Evolutionary conservation across 2,329 filamentous ascomycete genomes (phyloP).

Genomic region (Microcyclospora pomicola): DNA sequence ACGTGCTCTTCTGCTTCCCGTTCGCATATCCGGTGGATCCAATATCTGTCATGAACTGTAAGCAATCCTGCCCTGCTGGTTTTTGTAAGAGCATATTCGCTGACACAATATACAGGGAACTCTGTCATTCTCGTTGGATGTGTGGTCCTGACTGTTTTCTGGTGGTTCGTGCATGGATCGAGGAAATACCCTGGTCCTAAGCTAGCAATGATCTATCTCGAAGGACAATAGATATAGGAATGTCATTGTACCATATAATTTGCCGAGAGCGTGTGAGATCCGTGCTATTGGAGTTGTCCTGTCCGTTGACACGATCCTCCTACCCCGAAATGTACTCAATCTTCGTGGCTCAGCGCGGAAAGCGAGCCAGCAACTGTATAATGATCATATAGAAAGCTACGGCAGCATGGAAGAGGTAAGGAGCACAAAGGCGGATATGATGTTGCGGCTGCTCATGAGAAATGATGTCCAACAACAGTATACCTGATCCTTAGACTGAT

Average conservation of each 20-base stretch:
- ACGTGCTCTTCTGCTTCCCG: slow-evolving; percentile 25
- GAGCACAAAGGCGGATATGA: too few relatives aligned
- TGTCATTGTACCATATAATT: background rate
- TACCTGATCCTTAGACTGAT: too few relatives aligned
- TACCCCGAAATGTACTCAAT: too few relatives aligned
- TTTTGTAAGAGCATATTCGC: slow-evolving; percentile 22
- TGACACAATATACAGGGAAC: slow-evolving; percentile 34
- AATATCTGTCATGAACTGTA: slow-evolving; percentile 23
- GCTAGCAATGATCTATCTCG: slow-evolving; percentile 31
- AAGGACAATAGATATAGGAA: slow-evolving; percentile 1
- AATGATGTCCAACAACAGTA: too few relatives aligned
- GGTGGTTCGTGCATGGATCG: slow-evolving; percentile 38
- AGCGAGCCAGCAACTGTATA: too few relatives aligned
- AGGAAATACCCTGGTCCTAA: slow-evolving; percentile 39
- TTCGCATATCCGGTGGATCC: slow-evolving; percentile 16
- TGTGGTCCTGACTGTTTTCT: slow-evolving; percentile 32
- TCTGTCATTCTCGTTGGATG: slow-evolving; percentile 40
- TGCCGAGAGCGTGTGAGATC: too few relatives aligned
- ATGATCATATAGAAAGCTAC: too few relatives aligned
- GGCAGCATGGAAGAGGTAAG: too few relatives aligned
- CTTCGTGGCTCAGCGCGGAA: too few relatives aligned
- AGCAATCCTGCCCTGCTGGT: slow-evolving; percentile 13
- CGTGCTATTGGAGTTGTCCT: too few relatives aligned
- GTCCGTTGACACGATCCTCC: too few relatives aligned
- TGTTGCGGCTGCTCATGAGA: too few relatives aligned